Conservation (phyloP, 495 filamentous ascomycete genomes). For the Immersiella caudata region DNA sequence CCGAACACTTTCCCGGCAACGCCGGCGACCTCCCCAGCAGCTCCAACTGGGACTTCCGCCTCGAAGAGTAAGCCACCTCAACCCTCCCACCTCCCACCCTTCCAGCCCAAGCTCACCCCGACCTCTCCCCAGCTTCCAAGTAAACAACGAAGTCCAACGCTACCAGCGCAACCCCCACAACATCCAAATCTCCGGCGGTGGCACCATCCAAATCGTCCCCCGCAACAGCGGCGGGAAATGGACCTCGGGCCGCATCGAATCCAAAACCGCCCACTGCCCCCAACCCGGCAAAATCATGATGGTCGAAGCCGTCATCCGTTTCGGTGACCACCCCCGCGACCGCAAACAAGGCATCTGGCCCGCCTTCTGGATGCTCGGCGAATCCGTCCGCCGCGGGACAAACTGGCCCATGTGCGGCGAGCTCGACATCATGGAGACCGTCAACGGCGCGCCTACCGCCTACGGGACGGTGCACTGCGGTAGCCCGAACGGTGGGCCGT, state of each 20-base stretch:
- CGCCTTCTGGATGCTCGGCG: conserved; percentile 57
- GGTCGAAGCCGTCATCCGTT: conserved; percentile 45
- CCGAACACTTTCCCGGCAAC: conserved; percentile 31
- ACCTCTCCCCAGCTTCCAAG: conserved; percentile 42
- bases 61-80: conserved; percentile 22
- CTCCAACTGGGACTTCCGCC: conserved; percentile 44
- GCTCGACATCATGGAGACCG: conserved; percentile 57
- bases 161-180: conserved; percentile 49
- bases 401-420: conserved; percentile 55
- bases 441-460: conserved; percentile 48
- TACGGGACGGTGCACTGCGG: conserved; percentile 57
- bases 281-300: conserved; percentile 42
- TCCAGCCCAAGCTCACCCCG: too few species aligned
- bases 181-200: conserved; percentile 51
- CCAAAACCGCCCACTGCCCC: conserved; percentile 46
- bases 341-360: conserved; percentile 57
- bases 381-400: conserved; percentile 51
- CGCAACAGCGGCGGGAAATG: conserved; percentile 44
- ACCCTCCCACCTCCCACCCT: too few species aligned
- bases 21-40: conserved; percentile 29
- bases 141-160: conserved; percentile 49
- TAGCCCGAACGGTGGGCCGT: conserved; percentile 41
- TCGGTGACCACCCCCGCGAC: conserved; percentile 38
- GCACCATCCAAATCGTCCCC: conserved; percentile 51
- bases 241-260: conserved; percentile 56